Evolutionary conservation across 208 protist genomes (phyloP).

Genomic region (Crithidia brevicula): DNA sequence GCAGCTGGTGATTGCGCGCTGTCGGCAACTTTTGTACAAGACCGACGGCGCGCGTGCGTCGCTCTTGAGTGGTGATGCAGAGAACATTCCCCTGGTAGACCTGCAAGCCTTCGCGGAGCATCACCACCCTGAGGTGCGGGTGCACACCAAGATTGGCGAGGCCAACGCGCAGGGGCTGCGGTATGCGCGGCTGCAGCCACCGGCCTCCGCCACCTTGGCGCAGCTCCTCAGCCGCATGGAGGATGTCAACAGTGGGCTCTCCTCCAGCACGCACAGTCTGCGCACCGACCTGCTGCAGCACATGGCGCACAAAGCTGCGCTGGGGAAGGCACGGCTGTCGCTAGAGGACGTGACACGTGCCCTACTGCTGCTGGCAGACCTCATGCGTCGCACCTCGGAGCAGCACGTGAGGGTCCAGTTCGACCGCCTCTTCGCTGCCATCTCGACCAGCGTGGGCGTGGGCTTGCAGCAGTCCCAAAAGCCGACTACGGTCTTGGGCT

Average conservation of each 20-base stretch:
- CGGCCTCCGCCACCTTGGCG: conserved; percentile 44
- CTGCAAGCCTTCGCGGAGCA: conserved; percentile 67
- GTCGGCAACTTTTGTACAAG: conserved; percentile 65
- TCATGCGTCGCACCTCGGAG: conserved; percentile 24
- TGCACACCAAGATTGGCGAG: conserved; percentile 79
- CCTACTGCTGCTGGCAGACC: conserved; percentile 57
- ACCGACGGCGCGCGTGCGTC: conserved; percentile 44
- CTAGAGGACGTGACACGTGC: conserved; percentile 64
- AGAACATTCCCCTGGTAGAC: conserved; percentile 71
- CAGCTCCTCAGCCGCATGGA: conserved; percentile 69
- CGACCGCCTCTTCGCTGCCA: conserved; percentile 52
- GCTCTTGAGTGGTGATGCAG: conserved; percentile 73
- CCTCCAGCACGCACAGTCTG: conserved; percentile 29
- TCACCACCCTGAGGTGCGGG: conserved; percentile 51
- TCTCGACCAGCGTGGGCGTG: conserved; percentile 56
- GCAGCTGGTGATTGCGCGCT: conserved; percentile 53
- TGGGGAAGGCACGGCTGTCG: conserved; percentile 43
- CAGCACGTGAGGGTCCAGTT: conserved; percentile 31
- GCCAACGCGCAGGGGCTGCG: conserved; percentile 77
- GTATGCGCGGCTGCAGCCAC: conserved; percentile 45
- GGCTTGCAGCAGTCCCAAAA: conserved; percentile 45
- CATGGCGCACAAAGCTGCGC: conserved; percentile 60
- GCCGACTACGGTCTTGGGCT: conserved; percentile 32
- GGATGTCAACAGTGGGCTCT: conserved; percentile 8
- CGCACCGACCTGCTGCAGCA: conserved; percentile 68